Conservation (phyloP, 257 asterid genomes). For the Osmanthus fragrans region DNA sequence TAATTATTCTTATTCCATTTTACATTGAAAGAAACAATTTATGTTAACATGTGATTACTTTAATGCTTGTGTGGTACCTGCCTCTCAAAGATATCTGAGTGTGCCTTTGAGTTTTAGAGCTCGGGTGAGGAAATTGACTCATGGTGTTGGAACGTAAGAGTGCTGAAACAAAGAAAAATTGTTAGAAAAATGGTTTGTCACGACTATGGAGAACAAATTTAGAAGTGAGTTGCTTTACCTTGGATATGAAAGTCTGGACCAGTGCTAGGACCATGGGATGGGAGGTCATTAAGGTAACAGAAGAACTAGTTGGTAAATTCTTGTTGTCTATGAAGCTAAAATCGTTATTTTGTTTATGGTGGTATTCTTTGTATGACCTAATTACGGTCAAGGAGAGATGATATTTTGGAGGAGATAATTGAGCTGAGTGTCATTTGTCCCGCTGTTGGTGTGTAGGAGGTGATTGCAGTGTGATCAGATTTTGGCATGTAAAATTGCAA, state of each 20-base stretch:
- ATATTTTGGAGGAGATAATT: neutral
- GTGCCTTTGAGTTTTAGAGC: neutral
- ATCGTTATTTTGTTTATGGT: neutral
- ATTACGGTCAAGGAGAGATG: neutral
- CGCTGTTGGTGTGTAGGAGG: neutral
- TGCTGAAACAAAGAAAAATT: neutral
- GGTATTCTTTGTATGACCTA: neutral
- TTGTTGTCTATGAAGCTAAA: neutral
- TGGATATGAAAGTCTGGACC: neutral
- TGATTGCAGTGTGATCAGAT: neutral
- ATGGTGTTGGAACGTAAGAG: neutral
- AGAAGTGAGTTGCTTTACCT: neutral
- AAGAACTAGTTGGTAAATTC: neutral
- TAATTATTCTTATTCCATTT: conserved; percentile 5
- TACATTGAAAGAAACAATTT: conserved; percentile 13
- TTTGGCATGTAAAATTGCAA: neutral
- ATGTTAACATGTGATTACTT: neutral
- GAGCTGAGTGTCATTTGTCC: neutral
- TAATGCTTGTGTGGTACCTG: neutral
- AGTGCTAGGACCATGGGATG: neutral
- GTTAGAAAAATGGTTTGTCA: neutral
- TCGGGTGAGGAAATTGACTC: neutral
- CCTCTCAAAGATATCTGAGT: neutral
- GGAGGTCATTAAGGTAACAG: neutral
- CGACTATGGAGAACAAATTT: neutral